Percentiles rank a stretch among this genome's conserved stretches.
Evolutionary conservation across 2,329 filamentous ascomycete species (phyloP).

Genomic region (Venturia carpophila): DNA sequence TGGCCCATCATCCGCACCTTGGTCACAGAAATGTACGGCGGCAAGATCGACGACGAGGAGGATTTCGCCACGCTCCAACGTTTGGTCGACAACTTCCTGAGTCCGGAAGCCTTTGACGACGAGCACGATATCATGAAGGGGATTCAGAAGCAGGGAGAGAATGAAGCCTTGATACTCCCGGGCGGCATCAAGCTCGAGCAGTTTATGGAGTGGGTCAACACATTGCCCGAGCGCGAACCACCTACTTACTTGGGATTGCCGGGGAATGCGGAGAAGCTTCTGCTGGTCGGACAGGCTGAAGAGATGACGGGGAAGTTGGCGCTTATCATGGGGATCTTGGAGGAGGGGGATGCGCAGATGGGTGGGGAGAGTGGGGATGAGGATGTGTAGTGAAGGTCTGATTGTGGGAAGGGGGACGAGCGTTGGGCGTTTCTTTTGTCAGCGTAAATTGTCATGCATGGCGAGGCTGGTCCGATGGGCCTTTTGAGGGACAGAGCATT

Average conservation of each 20-base stretch:
- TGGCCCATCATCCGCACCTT: slow-evolving; percentile 94
- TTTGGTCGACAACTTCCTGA: slow-evolving; percentile 72
- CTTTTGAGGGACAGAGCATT: background rate
- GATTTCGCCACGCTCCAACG: slow-evolving; percentile 69
- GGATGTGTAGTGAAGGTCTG: background rate
- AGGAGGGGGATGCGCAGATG: slow-evolving; percentile 32
- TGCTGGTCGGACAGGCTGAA: slow-evolving; percentile 79
- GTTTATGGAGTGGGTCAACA: slow-evolving; percentile 86
- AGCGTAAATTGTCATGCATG: background rate
- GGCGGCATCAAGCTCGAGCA: slow-evolving; percentile 73
- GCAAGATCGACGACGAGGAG: slow-evolving; percentile 87
- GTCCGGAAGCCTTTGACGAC: slow-evolving; percentile 82
- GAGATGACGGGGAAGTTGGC: slow-evolving; percentile 78
- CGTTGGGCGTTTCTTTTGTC: background rate
- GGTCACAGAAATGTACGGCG: slow-evolving; percentile 90
- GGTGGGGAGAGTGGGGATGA: background rate
- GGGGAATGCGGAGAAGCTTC: slow-evolving; percentile 90
- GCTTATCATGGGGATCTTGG: slow-evolving; percentile 77
- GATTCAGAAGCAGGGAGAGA: slow-evolving; percentile 46
- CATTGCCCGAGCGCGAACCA: slow-evolving; percentile 87
- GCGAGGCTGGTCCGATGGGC: background rate
- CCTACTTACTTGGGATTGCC: slow-evolving; percentile 91
- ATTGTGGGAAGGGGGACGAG: background rate
- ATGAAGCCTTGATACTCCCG: slow-evolving; percentile 63
- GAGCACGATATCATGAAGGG: slow-evolving; percentile 81